Evolutionary conservation across 2,329 filamentous ascomycete species (phyloP).

Genomic region (Pezicula radicicola): DNA sequence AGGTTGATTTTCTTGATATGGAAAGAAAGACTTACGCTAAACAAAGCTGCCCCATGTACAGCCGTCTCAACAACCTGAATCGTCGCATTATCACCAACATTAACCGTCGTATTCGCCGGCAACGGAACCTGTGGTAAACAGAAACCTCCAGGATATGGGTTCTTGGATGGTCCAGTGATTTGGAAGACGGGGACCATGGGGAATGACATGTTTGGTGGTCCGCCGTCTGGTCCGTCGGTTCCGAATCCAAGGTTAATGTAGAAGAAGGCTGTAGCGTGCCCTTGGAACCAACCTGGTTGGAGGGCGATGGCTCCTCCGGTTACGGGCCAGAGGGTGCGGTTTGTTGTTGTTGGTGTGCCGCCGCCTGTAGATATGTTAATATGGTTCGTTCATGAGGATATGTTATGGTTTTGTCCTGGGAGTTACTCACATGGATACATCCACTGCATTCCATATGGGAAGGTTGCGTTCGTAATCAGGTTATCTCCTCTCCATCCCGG

Average conservation of each 20-base stretch:
- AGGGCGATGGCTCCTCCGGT: slow-evolving; percentile 82
- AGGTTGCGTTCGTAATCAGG: slow-evolving; percentile 31
- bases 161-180: slow-evolving; percentile 76
- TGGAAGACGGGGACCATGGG: slow-evolving; percentile 79
- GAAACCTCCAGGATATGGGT: slow-evolving; percentile 82
- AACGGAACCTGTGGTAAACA: slow-evolving; percentile 89
- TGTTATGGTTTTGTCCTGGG: neutral
- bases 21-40: slow-evolving; percentile 25
- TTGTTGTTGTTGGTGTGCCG: slow-evolving; percentile 71
- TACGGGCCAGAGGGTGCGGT: slow-evolving; percentile 90
- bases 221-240: slow-evolving; percentile 57
- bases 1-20: neutral
- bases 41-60: slow-evolving; percentile 78
- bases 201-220: slow-evolving; percentile 84
- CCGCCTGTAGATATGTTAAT: slow-evolving; percentile 59
- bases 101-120: slow-evolving; percentile 66
- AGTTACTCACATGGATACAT: slow-evolving; percentile 33
- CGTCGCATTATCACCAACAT: slow-evolving; percentile 82
- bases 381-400: neutral
- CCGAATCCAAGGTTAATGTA: slow-evolving; percentile 92
- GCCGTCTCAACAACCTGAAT: slow-evolving; percentile 86
- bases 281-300: slow-evolving; percentile 95
- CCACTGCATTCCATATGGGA: slow-evolving; percentile 34
- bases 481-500: slow-evolving; percentile 37
- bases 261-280: slow-evolving; percentile 76